phyloP scores from a whole-genome alignment of 148 eudicot genomes.

The Agrostemma githago region DNA sequence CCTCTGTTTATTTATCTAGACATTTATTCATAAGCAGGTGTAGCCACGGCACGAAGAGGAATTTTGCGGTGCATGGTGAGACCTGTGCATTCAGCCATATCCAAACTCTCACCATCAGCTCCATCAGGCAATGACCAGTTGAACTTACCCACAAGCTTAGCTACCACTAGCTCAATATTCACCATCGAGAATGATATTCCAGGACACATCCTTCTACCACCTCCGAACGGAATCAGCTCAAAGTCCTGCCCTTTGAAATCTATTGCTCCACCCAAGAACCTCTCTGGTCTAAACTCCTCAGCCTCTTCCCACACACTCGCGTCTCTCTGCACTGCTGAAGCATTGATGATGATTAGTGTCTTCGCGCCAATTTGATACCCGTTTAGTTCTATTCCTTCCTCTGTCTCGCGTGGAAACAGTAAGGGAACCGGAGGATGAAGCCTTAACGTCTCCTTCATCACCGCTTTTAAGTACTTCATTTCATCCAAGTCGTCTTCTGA shows the following conservation, averaged over 20 bases:
- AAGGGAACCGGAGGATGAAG: constrained; percentile 27
- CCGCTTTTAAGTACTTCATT: constrained; percentile 23
- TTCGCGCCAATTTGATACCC: constrained; percentile 29
- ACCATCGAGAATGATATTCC: constrained; percentile 24
- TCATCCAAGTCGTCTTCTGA: constrained; percentile 15
- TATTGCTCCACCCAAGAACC: constrained; percentile 20
- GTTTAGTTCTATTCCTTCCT: background rate
- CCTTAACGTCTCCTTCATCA: constrained; percentile 27
- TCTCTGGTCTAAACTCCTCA: constrained; percentile 32
- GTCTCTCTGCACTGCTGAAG: constrained; percentile 31
- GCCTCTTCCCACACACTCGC: constrained; percentile 26
- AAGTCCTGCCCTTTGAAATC: constrained; percentile 33
- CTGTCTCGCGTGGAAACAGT: constrained; percentile 19
- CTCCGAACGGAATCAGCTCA: constrained; percentile 32
- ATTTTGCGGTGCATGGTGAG: constrained; percentile 8
- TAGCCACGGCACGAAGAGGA: constrained; percentile 27
- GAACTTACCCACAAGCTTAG: constrained; percentile 22
- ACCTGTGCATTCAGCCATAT: constrained; percentile 26
- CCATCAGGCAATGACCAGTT: constrained; percentile 29
- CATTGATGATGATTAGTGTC: constrained; percentile 32
- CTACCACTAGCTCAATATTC: constrained; percentile 20
- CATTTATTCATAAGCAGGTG: background rate
- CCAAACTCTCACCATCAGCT: background rate
- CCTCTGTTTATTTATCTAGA: no score
- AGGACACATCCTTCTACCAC: constrained; percentile 35